These are phyloP conservation scores for Pichia rugopelliculosa DNA, from an alignment of 805 yeast genomes.

Conservation along the genomic window DNA sequence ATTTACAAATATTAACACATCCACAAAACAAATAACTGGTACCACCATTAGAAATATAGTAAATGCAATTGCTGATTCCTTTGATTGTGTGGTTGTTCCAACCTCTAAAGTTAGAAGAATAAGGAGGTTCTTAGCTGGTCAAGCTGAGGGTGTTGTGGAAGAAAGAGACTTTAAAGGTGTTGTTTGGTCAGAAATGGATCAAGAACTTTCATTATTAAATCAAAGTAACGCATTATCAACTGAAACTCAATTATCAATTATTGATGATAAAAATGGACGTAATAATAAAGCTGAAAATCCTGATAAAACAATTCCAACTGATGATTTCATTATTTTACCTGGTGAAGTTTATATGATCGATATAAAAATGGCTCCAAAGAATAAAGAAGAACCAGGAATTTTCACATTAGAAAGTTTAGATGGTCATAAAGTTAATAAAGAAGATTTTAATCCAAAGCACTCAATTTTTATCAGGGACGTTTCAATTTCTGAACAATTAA, in stretches of 20 bases:
- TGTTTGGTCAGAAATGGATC: constrained; percentile 77
- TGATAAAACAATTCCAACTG: constrained; percentile 60
- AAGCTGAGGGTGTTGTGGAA: constrained; percentile 84
- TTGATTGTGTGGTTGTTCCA: constrained; percentile 81
- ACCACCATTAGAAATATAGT: constrained; percentile 63
- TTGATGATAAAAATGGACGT: constrained; percentile 30
- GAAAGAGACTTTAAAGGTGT: constrained; percentile 93
- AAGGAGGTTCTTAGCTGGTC: constrained; percentile 92
- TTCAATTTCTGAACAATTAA: constrained; percentile 72
- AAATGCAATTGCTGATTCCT: constrained; percentile 78
- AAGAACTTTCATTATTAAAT: constrained; percentile 45
- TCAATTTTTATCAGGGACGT: constrained; percentile 80
- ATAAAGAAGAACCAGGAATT: constrained; percentile 48
- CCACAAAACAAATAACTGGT: constrained; percentile 48
- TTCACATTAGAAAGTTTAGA: constrained; percentile 63
- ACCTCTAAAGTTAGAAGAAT: constrained; percentile 89
- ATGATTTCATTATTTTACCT: constrained; percentile 61
- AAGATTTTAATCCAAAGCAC: constrained; percentile 50
- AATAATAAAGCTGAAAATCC: constrained; percentile 30
- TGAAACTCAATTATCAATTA: constrained; percentile 30
- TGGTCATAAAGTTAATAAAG: constrained; percentile 54
- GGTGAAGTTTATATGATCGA: constrained; percentile 89
- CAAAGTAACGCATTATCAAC: not conserved
- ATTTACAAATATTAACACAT: constrained; percentile 24
- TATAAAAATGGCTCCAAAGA: constrained; percentile 66